Conservation (phyloP, 108 stramenopile species). For the Nitzschia sp. region DNA sequence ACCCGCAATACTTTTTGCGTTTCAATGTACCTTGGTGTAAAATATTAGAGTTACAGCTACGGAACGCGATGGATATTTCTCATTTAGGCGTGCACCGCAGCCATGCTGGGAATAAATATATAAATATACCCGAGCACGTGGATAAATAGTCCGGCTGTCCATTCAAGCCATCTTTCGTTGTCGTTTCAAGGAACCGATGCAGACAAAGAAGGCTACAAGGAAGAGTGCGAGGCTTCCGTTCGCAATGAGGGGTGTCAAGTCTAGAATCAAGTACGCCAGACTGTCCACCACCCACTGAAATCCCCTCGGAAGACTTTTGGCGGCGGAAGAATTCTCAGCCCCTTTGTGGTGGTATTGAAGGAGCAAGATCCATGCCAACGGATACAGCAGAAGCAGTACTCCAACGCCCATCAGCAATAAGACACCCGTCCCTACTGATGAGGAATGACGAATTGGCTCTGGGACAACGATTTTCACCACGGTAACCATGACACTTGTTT, state of each 20-base stretch:
- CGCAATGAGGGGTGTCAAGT: not conserved
- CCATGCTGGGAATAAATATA: too few species aligned
- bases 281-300: not conserved
- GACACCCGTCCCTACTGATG: not conserved
- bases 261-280: not conserved
- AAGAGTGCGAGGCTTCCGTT: not conserved
- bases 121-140: too few species aligned
- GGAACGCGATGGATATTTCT: too few species aligned
- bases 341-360: not conserved
- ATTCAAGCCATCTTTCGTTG: not conserved
- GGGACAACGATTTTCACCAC: not conserved
- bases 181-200: not conserved
- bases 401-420: not conserved
- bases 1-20: too few species aligned
- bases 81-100: too few species aligned
- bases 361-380: conserved; percentile 8
- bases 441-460: conserved; percentile 1
- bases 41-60: too few species aligned
- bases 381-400: not conserved
- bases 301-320: not conserved
- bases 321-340: not conserved
- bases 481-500: too few species aligned
- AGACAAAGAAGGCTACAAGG: conserved; percentile 8
- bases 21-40: too few species aligned
- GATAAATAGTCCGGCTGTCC: too few species aligned